Evolutionary conservation across 164 flowering plant species (phyloP).

Genomic region (Nelumbo lutea): DNA sequence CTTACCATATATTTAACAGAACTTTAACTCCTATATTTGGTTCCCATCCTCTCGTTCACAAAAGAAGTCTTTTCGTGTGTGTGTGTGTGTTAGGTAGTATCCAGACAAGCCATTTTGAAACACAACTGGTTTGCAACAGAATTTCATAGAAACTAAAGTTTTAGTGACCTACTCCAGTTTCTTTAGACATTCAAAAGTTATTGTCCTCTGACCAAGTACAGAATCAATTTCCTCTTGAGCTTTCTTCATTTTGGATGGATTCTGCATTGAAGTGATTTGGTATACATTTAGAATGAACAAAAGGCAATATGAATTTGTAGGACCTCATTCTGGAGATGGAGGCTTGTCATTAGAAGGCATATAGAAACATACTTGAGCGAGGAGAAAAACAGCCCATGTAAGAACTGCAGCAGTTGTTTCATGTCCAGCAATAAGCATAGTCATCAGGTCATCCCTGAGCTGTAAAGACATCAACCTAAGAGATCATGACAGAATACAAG

Average conservation of each 20-base stretch:
- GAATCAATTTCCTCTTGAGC: slow-evolving; percentile 90
- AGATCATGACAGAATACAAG: background rate
- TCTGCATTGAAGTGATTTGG: slow-evolving; percentile 39
- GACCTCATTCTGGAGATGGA: background rate
- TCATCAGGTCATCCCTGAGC: slow-evolving; percentile 98
- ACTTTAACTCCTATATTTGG: too few species aligned
- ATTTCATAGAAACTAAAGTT: background rate
- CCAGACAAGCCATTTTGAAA: background rate
- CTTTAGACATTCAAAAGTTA: slow-evolving; percentile 62
- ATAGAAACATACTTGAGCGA: slow-evolving; percentile 63
- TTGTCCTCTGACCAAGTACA: slow-evolving; percentile 56
- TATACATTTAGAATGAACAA: slow-evolving; percentile 5
- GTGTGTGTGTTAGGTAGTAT: background rate
- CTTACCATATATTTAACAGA: too few species aligned
- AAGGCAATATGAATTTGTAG: background rate
- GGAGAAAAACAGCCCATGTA: slow-evolving; percentile 93
- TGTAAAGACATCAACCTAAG: slow-evolving; percentile 25
- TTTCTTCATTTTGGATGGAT: slow-evolving; percentile 81
- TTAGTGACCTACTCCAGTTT: slow-evolving; percentile 59
- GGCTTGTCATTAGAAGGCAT: background rate
- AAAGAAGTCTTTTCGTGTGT: background rate
- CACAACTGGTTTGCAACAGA: background rate
- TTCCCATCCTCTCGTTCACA: too few species aligned
- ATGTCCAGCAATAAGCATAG: slow-evolving; percentile 99
- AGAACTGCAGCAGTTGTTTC: slow-evolving; percentile 99